Base-by-base conservation (phyloP, 192 early-diverging fungal genomes). In the Coemansia sp. region DNA sequence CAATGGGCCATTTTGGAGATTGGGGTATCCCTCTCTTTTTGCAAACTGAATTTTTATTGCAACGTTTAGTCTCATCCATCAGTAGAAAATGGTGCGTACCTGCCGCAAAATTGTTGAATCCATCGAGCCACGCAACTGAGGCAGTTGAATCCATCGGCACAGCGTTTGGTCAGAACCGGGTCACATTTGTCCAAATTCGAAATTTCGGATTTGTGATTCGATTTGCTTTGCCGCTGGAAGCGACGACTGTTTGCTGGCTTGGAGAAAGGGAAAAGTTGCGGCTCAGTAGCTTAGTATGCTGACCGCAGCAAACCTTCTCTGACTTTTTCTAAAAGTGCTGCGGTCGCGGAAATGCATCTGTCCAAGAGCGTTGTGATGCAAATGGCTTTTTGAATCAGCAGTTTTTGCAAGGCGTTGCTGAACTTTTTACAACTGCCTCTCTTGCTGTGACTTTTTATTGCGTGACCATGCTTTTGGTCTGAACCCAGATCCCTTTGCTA, bases 21-120 rank as follows among this genome's bases (percentile, higher is more conserved):
- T n/a, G n/a, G 17, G 17, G 15, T 5, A n/a, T 49, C 62, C 28
- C 52, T 60, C 52, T 61, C 65, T 63, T 68, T 59, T 68, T 68
- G 56, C 55, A 61, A 52, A 54, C 42, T 12, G 26, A 25, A 18
- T 28, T 48, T 60, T 60, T 60, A 12, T 57, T 23, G 58, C 17
- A 60, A 31, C 25, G 47, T 49, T 31, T 14, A 64, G 31, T 53
- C 56, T 44, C 62, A 64, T 48, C 55, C 54, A 56, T 56, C 54
- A 5, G 12, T 56, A 56, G n/a, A 56, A 56, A 56, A 56, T 56
- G 54, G 54, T 56, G 54, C 54, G 54, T 31, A 56, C 17, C 11
- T 25, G 51, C n/a, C 28, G 34, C 5, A 36, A 20, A n/a, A 36
- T n/a, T 37, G 31, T 12, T 24, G 51, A 53, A 53, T 53, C 51